Evolutionary conservation across 140 eudicot genomes (phyloP).

Genomic region (Cichorium intybus): DNA sequence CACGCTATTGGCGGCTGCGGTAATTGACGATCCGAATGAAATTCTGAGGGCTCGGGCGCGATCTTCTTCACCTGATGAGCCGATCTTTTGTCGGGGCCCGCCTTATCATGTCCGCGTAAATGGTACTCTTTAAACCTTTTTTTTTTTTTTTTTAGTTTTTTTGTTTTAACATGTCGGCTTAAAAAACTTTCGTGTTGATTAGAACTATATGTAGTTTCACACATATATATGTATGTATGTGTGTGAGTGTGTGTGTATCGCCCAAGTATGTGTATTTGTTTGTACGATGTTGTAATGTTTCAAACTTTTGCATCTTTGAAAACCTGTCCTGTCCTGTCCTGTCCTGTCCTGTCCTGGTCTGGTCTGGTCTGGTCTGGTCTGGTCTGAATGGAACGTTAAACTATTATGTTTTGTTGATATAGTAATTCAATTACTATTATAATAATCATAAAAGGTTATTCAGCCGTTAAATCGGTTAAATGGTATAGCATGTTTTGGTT

Average conservation of each 20-base stretch:
- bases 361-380: too few species aligned
- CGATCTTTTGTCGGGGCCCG: slow-evolving; percentile 92
- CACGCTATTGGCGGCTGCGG: slow-evolving; percentile 90
- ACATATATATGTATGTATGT: not conserved
- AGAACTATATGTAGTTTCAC: not conserved
- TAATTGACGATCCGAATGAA: slow-evolving; percentile 82
- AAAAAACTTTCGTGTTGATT: slow-evolving; percentile 18
- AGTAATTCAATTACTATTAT: too few species aligned
- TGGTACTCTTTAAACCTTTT: slow-evolving; percentile 51
- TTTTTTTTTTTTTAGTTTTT: not conserved
- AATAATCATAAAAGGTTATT: too few species aligned
- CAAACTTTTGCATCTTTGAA: slow-evolving; percentile 16
- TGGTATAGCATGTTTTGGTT: too few species aligned
- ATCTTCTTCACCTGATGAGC: slow-evolving; percentile 63
- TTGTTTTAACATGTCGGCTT: not conserved
- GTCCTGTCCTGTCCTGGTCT: too few species aligned
- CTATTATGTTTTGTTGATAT: too few species aligned
- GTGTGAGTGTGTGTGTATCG: not conserved
- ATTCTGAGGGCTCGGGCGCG: slow-evolving; percentile 87
- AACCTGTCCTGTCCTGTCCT: too few species aligned
- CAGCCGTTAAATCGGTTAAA: too few species aligned
- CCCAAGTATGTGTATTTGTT: slow-evolving; percentile 25
- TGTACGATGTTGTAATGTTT: slow-evolving; percentile 35
- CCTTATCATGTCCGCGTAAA: slow-evolving; percentile 84
- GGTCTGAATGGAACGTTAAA: too few species aligned